phyloP scores from a whole-genome alignment of 441 rosid species.

The Adansonia gregorii region DNA sequence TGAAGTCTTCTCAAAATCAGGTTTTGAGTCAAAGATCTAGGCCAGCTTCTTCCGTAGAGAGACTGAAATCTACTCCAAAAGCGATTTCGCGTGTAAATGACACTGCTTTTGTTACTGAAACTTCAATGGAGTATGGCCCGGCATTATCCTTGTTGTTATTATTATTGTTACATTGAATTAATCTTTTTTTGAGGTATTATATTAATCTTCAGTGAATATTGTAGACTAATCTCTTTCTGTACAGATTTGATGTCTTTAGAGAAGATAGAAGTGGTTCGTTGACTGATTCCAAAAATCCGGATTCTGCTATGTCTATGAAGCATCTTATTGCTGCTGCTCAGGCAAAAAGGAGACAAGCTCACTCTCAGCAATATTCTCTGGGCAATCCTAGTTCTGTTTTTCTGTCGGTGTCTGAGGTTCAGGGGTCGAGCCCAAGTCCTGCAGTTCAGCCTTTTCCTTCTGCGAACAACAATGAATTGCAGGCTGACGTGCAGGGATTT shows the following conservation, averaged over 20 bases:
- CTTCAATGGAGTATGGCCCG: slow-evolving; percentile 47
- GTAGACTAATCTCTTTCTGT: slow-evolving; percentile 25
- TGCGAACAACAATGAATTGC: slow-evolving; percentile 43
- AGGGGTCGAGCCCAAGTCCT: slow-evolving; percentile 65
- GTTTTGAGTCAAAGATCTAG: slow-evolving; percentile 52
- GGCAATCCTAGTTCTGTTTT: slow-evolving; percentile 53
- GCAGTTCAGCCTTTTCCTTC: slow-evolving; percentile 52
- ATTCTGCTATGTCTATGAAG: slow-evolving; percentile 80
- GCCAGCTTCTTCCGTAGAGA: slow-evolving; percentile 58
- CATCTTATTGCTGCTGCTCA: slow-evolving; percentile 97
- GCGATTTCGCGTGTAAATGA: slow-evolving; percentile 43
- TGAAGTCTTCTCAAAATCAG: slow-evolving; percentile 53
- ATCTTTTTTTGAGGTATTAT: slow-evolving; percentile 8
- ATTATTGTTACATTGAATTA: slow-evolving; percentile 21
- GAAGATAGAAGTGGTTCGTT: slow-evolving; percentile 55
- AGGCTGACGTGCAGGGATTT: slow-evolving; percentile 50
- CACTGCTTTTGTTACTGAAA: slow-evolving; percentile 41
- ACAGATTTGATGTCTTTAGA: slow-evolving; percentile 54
- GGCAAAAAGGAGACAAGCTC: slow-evolving; percentile 91
- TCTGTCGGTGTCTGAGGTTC: slow-evolving; percentile 48
- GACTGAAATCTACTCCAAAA: slow-evolving; percentile 58
- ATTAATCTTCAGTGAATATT: slow-evolving; percentile 2
- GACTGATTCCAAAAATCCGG: slow-evolving; percentile 58
- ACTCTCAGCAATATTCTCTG: slow-evolving; percentile 56
- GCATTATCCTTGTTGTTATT: slow-evolving; percentile 25